Conservation (phyloP, 2,329 filamentous ascomycete species). For the Zarea fungicola region DNA sequence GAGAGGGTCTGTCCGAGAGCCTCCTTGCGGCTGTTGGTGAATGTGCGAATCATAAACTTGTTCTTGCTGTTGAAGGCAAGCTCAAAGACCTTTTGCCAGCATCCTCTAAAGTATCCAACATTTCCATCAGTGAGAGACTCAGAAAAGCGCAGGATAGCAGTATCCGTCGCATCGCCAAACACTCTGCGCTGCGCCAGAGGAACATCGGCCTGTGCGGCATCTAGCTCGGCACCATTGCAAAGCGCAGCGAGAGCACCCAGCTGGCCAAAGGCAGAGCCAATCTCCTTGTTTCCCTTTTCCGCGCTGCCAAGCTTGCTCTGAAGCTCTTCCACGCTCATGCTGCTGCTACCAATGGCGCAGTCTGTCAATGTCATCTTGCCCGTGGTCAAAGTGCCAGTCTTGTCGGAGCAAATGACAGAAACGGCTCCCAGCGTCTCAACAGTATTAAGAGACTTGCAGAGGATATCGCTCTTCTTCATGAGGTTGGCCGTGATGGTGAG, state of each 20-base stretch:
- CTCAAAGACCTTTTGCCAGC: slow-evolving; percentile 63
- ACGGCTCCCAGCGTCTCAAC: slow-evolving; percentile 71
- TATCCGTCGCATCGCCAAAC: slow-evolving; percentile 71
- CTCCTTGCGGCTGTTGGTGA: slow-evolving; percentile 38
- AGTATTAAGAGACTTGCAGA: slow-evolving; percentile 76
- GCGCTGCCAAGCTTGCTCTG: slow-evolving; percentile 29
- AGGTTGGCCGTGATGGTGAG: slow-evolving; percentile 72
- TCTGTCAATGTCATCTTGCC: slow-evolving; percentile 72
- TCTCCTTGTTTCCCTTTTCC: neutral
- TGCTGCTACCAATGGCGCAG: slow-evolving; percentile 51
- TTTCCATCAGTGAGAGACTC: slow-evolving; percentile 51
- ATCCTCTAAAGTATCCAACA: slow-evolving; percentile 53
- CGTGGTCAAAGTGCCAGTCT: slow-evolving; percentile 66
- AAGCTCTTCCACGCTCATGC: slow-evolving; percentile 47
- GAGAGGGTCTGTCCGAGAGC: slow-evolving; percentile 33
- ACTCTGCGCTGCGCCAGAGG: slow-evolving; percentile 59
- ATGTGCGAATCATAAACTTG: slow-evolving; percentile 70
- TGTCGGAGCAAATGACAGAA: slow-evolving; percentile 70
- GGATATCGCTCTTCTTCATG: slow-evolving; percentile 70
- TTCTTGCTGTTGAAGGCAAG: slow-evolving; percentile 78
- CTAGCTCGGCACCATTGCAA: slow-evolving; percentile 73
- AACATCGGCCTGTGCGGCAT: slow-evolving; percentile 54
- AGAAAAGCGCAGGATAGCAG: slow-evolving; percentile 67
- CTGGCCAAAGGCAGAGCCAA: slow-evolving; percentile 42
- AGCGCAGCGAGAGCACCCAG: slow-evolving; percentile 58